Base-by-base conservation (phyloP, 345 rosid genomes). In the Boechera stricta region DNA sequence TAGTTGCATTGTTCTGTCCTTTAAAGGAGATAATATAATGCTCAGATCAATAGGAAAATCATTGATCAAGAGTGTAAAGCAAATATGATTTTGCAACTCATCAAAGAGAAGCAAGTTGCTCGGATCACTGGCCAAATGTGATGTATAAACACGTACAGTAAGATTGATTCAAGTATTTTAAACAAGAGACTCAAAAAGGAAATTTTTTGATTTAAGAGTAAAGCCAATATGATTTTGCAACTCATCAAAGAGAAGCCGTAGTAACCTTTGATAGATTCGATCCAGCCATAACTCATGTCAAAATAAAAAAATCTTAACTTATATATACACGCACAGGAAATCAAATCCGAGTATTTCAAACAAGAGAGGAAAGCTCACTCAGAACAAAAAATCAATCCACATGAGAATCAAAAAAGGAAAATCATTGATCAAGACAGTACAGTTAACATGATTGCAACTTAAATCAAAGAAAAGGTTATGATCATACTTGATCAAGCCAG, bases 121-220 rank as follows among this genome's bases (percentile, higher is more conserved):
- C 52, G 13, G 59, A 64, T 73, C 53, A 53, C 35, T 60, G 60
- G 18, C 60, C 39, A 53, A 61, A 15, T 61, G 59, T 58, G 24
- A 58, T 48, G 51, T 61, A 36, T 72, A 61, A 36, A 15, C 49
- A 49, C 51, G 69, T 31, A 71, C 58, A 33, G 13, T 11, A 29
- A 58, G 16, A 45, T 24, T 73, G 45, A 4, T 8, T 65, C 36
- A 33, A 56, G 64, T 31, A 54, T 42, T 64, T 42, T 48, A 44
- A 64, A 44, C 64, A 74, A 64, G 55, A 41, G 36, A 63, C 77
- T 63, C 56, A 32, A 18, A 41, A 74, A 53, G 53, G 26, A 32
- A 51, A 4, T 8, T 18, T 24, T 29, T 13, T 51, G 33, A 54
- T 39, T 11, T 51, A 31, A 28, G 41, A 73, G 52, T 51, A n/a